Conservation (phyloP, 1,284 basidiomycete genomes). For the Cutaneotrichosporon sp. region DNA sequence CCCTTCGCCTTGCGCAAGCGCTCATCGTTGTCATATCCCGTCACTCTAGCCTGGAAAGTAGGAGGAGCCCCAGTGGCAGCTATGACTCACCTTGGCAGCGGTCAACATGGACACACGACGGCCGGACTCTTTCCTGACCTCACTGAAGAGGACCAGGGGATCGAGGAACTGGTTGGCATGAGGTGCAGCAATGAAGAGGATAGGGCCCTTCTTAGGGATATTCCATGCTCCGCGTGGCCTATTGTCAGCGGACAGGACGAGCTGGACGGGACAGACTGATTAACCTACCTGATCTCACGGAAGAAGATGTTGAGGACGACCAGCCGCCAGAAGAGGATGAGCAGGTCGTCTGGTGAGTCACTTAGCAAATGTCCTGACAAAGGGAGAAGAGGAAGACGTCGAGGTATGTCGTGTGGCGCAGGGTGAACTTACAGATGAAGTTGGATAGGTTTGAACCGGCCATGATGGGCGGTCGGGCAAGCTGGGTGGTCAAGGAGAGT, state of each 20-base stretch:
- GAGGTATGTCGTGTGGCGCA: too few relatives aligned
- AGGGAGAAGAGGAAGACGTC: too few relatives aligned
- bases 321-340: slow-evolving; percentile 57
- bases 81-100: slow-evolving; percentile 75
- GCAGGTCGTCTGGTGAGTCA: slow-evolving; percentile 34
- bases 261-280: too few relatives aligned
- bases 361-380: not conserved
- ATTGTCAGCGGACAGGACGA: too few relatives aligned
- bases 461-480: too few relatives aligned
- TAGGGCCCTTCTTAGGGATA: slow-evolving; percentile 83
- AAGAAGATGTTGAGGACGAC: slow-evolving; percentile 90
- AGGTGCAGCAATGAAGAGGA: slow-evolving; percentile 95
- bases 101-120: slow-evolving; percentile 83
- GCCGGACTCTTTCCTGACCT: slow-evolving; percentile 79
- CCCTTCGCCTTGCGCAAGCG: too few relatives aligned
- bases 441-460: too few relatives aligned
- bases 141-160: slow-evolving; percentile 79
- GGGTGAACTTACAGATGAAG: slow-evolving; percentile 1
- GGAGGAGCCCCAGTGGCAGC: too few relatives aligned
- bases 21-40: too few relatives aligned
- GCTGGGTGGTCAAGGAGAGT: too few relatives aligned
- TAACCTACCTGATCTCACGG: slow-evolving; percentile 74
- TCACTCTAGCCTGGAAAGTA: too few relatives aligned
- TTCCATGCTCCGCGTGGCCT: slow-evolving; percentile 87
- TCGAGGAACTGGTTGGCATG: slow-evolving; percentile 99